Conservation (phyloP, 192 early-diverging fungal genomes). For the Backusella sp. region DNA sequence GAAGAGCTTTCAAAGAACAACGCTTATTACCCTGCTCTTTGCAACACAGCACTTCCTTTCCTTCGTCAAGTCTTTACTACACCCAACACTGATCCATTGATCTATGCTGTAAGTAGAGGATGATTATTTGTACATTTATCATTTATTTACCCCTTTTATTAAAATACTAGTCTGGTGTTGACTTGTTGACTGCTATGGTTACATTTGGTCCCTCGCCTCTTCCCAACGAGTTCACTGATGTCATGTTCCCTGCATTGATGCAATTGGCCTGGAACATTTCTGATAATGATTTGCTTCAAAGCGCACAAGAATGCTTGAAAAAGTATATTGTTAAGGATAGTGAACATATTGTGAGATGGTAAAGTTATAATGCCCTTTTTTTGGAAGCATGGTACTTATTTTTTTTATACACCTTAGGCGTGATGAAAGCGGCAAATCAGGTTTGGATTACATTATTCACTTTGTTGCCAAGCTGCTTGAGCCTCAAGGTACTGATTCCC, state of each 20-base stretch:
- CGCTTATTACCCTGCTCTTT: constrained; percentile 62
- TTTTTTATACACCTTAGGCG: constrained; percentile 21
- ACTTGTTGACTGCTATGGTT: constrained; percentile 71
- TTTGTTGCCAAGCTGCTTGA: constrained; percentile 79
- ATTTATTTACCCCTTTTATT: background rate
- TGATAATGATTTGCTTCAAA: constrained; percentile 84
- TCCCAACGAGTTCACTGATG: constrained; percentile 64
- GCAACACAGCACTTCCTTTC: constrained; percentile 71
- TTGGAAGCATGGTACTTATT: background rate
- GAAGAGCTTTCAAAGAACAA: constrained; percentile 71
- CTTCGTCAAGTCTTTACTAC: constrained; percentile 56
- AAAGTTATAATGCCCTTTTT: background rate
- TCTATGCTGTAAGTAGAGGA: constrained; percentile 40
- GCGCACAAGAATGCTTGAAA: constrained; percentile 83
- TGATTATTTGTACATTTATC: constrained; percentile 21
- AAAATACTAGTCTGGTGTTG: constrained; percentile 57
- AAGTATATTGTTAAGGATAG: constrained; percentile 78
- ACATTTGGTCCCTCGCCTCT: constrained; percentile 71
- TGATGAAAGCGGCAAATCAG: constrained; percentile 51
- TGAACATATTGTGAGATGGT: constrained; percentile 76
- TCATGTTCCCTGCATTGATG: constrained; percentile 84
- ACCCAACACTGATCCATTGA: constrained; percentile 30
- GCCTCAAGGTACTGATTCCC: constrained; percentile 75
- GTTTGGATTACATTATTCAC: constrained; percentile 79
- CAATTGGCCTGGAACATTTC: constrained; percentile 62